These are phyloP conservation scores for Capsicum baccatum DNA, from an alignment of 257 asterid species.

Conservation along the genomic window DNA sequence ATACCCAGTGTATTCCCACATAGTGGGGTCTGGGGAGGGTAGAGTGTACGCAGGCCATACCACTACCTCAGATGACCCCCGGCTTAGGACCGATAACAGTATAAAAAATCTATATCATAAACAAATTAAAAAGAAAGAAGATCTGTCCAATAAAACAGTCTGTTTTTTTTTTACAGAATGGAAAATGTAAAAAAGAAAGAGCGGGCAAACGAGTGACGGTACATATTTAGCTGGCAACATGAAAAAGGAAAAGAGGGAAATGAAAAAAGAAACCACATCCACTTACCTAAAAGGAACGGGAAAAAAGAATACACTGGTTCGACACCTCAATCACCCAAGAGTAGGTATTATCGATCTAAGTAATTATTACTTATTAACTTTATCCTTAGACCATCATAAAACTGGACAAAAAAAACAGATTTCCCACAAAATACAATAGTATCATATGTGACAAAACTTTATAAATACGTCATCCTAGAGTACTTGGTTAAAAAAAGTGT, in stretches of 20 bases:
- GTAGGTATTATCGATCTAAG: background rate
- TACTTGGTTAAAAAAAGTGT: background rate
- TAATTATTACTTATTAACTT: background rate
- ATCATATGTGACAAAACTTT: background rate
- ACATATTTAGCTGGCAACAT: background rate
- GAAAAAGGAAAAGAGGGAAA: conserved; percentile 12
- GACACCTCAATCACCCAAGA: conserved; percentile 12
- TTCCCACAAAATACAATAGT: background rate
- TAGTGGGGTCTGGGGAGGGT: too few species aligned
- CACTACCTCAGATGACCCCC: too few species aligned
- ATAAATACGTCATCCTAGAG: background rate
- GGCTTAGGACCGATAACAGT: too few species aligned
- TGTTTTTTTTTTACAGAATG: background rate
- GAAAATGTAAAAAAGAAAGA: conserved; percentile 11
- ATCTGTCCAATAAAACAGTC: conserved; percentile 2
- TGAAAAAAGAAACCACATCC: background rate
- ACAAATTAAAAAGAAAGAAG: conserved; percentile 18
- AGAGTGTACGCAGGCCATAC: too few species aligned
- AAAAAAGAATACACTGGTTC: conserved; percentile 12
- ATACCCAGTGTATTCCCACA: too few species aligned
- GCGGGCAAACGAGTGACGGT: background rate
- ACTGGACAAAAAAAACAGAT: background rate
- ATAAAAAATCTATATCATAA: conserved; percentile 1
- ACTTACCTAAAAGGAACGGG: conserved; percentile 24
- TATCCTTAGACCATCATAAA: conserved; percentile 3